phyloP scores from a whole-genome alignment of 1,284 basidiomycete species.

The Fomitiporia mediterranea region DNA sequence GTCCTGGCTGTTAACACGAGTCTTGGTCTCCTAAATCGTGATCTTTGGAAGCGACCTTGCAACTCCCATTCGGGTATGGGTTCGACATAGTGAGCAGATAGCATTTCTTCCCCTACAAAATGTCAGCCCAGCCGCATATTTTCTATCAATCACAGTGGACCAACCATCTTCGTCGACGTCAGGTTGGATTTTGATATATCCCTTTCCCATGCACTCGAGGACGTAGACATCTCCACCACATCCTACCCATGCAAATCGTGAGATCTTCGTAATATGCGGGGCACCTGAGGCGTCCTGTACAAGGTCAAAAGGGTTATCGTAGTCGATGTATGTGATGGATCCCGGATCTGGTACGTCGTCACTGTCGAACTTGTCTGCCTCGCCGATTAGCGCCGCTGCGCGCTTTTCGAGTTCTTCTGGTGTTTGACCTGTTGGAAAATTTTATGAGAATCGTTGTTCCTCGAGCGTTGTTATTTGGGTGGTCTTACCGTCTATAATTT shows the following conservation, averaged over 20 bases:
- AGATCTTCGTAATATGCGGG: constrained; percentile 48
- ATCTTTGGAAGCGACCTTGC: constrained; percentile 42
- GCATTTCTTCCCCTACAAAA: constrained; percentile 29
- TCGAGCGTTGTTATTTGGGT: background rate
- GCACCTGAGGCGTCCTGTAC: constrained; percentile 48
- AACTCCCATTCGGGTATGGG: constrained; percentile 43
- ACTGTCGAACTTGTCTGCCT: constrained; percentile 24
- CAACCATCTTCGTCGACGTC: constrained; percentile 36
- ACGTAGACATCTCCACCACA: constrained; percentile 75
- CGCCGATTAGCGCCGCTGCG: constrained; percentile 20
- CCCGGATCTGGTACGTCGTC: constrained; percentile 50
- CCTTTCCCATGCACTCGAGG: constrained; percentile 73
- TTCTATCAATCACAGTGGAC: background rate
- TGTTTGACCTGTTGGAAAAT: constrained; percentile 42
- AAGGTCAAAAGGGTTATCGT: constrained; percentile 74
- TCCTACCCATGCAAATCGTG: constrained; percentile 71
- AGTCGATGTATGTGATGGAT: constrained; percentile 75
- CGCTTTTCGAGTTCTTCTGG: constrained; percentile 21
- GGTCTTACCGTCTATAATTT: constrained; percentile 57
- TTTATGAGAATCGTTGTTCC: background rate
- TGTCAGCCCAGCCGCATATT: too few species aligned
- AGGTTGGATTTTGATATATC: constrained; percentile 68
- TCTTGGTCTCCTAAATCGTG: constrained; percentile 52
- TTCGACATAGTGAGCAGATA: constrained; percentile 49
- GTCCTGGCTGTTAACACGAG: constrained; percentile 48